Evolutionary conservation across 768 basidiomycete species (phyloP).

Genomic region (Cubamyces sp.): DNA sequence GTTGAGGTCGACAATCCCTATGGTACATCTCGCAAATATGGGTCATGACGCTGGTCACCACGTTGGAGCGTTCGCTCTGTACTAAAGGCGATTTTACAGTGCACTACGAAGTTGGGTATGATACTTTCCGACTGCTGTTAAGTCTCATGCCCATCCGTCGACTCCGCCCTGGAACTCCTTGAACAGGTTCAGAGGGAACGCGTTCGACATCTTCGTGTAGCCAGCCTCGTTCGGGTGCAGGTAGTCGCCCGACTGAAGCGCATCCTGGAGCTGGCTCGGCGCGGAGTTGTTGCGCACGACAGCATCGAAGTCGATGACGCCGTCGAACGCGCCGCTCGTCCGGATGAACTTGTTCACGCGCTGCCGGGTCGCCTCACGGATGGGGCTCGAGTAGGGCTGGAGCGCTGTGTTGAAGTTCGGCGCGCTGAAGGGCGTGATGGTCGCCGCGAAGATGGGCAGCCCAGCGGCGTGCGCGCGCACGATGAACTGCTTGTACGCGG

Average conservation of each 20-base stretch:
- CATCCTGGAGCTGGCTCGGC: constrained; percentile 41
- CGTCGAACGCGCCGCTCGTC: constrained; percentile 47
- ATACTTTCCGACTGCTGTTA: neutral
- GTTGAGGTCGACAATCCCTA: too few species aligned
- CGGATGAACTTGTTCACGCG: constrained; percentile 49
- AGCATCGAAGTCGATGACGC: constrained; percentile 52
- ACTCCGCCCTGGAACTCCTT: constrained; percentile 30
- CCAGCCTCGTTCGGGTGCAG: constrained; percentile 53
- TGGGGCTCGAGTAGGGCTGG: constrained; percentile 44
- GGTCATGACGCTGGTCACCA: too few species aligned
- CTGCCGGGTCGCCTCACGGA: constrained; percentile 46
- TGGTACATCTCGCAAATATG: too few species aligned
- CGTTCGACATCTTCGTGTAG: constrained; percentile 46
- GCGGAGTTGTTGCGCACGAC: constrained; percentile 43
- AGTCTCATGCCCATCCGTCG: constrained; percentile 24
- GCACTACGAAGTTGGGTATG: too few species aligned
- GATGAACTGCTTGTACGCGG: constrained; percentile 50
- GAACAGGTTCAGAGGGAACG: constrained; percentile 47
- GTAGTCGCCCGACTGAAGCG: constrained; percentile 50
- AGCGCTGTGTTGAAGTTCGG: constrained; percentile 28
- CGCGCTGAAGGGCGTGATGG: constrained; percentile 53
- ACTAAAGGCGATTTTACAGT: too few species aligned
- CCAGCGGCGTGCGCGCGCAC: constrained; percentile 45
- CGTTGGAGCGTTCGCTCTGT: too few species aligned
- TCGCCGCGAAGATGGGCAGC: constrained; percentile 52